phyloP scores from a whole-genome alignment of 176 grass and related monocot species.

The Bonia amplexicaulis region DNA sequence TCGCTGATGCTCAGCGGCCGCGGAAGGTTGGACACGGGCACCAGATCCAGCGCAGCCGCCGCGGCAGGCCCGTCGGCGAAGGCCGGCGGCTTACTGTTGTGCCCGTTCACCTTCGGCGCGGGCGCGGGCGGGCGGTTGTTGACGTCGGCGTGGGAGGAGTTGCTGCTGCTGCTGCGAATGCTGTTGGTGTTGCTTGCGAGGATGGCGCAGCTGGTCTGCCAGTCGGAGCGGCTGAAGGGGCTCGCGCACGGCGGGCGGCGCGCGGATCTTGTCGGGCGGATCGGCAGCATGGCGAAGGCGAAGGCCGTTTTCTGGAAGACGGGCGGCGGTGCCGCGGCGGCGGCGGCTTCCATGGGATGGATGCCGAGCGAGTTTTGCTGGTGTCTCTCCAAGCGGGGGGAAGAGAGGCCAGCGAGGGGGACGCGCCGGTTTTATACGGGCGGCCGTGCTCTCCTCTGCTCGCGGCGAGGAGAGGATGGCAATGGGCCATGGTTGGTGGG shows the following conservation, averaged over 20 bases:
- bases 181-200: conserved; percentile 40
- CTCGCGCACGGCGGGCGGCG: background rate
- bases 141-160: background rate
- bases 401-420: too few species aligned
- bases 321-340: background rate
- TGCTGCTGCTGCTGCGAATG: too few species aligned
- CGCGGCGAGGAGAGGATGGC: too few species aligned
- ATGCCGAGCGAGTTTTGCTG: too few species aligned
- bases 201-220: conserved; percentile 66
- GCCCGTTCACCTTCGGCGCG: conserved; percentile 10
- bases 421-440: background rate
- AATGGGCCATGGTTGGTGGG: too few species aligned
- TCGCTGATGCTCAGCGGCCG: conserved; percentile 75
- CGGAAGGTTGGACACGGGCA: conserved; percentile 46
- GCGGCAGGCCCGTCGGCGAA: background rate
- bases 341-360: conserved; percentile 23
- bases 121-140: background rate
- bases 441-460: too few species aligned
- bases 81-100: background rate
- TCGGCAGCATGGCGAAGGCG: conserved; percentile 2
- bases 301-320: background rate
- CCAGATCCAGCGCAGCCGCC: conserved; percentile 38
- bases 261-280: conserved; percentile 15
- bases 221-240: conserved; percentile 40
- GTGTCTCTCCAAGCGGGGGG: too few species aligned